These are phyloP conservation scores for Coleophoma eucalyptorum DNA, from an alignment of 2,329 filamentous ascomycete genomes.

Conservation along the genomic window DNA sequence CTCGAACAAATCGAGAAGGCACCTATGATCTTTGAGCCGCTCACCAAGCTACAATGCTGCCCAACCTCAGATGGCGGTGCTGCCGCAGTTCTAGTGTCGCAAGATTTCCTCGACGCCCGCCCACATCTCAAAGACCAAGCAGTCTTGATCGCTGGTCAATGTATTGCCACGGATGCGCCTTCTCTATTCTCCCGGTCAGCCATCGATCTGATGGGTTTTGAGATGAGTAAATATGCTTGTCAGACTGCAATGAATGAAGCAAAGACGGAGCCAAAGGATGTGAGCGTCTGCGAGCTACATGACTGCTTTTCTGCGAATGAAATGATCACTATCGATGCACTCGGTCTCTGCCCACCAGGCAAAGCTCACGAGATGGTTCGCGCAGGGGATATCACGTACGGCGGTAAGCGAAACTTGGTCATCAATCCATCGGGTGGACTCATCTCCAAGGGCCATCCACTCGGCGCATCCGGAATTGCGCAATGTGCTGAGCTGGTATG, in stretches of 20 bases:
- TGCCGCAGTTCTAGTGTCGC: constrained; percentile 83
- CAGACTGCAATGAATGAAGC: constrained; percentile 71
- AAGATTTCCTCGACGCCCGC: constrained; percentile 80
- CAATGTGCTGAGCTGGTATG: constrained; percentile 94
- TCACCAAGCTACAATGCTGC: constrained; percentile 98
- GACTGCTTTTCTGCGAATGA: constrained; percentile 97
- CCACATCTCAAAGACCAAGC: constrained; percentile 80
- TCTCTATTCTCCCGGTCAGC: constrained; percentile 73
- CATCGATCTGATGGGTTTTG: constrained; percentile 86
- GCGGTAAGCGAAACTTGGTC: constrained; percentile 64
- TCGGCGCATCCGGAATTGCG: constrained; percentile 90
- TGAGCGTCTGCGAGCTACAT: constrained; percentile 87
- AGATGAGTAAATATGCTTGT: constrained; percentile 75
- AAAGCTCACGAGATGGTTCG: constrained; percentile 92
- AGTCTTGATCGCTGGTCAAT: constrained; percentile 85
- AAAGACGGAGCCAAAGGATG: constrained; percentile 61
- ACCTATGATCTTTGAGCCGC: constrained; percentile 75
- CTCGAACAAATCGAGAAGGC: constrained; percentile 75
- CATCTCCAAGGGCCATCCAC: constrained; percentile 93
- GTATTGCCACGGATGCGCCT: constrained; percentile 79
- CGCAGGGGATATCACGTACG: constrained; percentile 86
- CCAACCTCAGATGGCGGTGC: constrained; percentile 92
- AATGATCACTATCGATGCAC: constrained; percentile 83
- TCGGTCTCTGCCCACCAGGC: constrained; percentile 73
- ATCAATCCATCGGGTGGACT: constrained; percentile 93